A percentile compares a stretch with the other conserved stretches of the same genome.
These are phyloP conservation scores for Lasiodiplodia sp. DNA, from an alignment of 2,329 filamentous ascomycete species.

Conservation along the genomic window DNA sequence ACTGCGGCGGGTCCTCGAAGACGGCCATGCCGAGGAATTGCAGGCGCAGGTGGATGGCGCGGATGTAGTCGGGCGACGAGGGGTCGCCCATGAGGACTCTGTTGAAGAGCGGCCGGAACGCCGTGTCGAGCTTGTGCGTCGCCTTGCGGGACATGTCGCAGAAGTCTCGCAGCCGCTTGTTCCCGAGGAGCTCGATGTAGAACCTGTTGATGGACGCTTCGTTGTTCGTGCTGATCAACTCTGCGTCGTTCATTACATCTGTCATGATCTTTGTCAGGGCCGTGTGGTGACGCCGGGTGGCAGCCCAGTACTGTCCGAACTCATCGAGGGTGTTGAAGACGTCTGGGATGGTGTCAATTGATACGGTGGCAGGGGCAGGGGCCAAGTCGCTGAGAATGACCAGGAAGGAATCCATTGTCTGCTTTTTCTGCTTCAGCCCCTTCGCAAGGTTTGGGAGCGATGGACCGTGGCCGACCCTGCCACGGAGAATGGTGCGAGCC, in stretches of 20 bases:
- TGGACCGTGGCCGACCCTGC: not conserved
- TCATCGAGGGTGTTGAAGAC: not conserved
- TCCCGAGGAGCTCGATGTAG: not conserved
- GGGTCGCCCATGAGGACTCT: not conserved
- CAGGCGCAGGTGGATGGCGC: conserved; percentile 6
- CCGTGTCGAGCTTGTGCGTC: not conserved
- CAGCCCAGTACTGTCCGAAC: not conserved
- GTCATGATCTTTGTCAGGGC: not conserved
- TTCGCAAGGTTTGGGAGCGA: conserved; percentile 1
- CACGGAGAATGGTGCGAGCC: conserved; percentile 3
- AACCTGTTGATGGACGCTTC: not conserved
- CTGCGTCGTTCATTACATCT: not conserved
- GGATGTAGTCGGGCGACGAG: not conserved
- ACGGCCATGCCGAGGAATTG: not conserved
- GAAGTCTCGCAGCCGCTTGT: not conserved
- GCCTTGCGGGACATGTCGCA: not conserved
- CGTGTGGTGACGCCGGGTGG: not conserved
- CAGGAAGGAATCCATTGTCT: conserved; percentile 14
- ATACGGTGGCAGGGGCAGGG: not conserved
- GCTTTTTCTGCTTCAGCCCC: not conserved
- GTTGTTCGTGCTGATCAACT: not conserved
- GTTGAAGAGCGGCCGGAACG: conserved; percentile 4
- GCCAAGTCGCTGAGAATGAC: not conserved
- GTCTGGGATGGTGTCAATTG: not conserved
- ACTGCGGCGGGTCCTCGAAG: not conserved